Evolutionary conservation across 108 stramenopile species (phyloP).

Genomic region (Nitzschia sp.): DNA sequence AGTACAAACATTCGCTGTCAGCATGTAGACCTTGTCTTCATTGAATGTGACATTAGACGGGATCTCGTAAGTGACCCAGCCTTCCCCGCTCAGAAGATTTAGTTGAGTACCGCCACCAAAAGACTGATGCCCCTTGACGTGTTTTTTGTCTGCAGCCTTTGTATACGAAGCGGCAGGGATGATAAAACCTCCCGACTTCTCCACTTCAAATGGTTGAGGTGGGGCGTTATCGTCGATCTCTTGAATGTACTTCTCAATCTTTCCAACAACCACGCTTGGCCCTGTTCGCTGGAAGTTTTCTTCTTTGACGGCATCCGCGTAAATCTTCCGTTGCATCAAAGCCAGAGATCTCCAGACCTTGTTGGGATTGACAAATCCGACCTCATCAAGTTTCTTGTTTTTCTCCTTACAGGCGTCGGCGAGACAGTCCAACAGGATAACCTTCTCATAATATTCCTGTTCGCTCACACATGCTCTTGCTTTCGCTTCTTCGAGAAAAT

Average conservation of each 20-base stretch:
- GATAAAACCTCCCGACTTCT: constrained; percentile 21
- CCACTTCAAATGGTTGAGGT: constrained; percentile 26
- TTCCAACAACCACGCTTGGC: constrained; percentile 24
- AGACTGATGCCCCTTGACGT: constrained; percentile 25
- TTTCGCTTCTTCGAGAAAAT: constrained; percentile 35
- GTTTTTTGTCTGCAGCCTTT: constrained; percentile 21
- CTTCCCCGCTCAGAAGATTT: constrained; percentile 35
- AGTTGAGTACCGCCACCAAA: constrained; percentile 48
- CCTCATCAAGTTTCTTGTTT: constrained; percentile 27
- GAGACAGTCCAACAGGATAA: constrained; percentile 35
- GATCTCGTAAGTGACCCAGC: constrained; percentile 34
- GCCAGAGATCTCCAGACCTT: constrained; percentile 48
- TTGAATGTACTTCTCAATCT: constrained; percentile 44
- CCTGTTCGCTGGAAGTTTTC: constrained; percentile 28
- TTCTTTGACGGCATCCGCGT: constrained; percentile 21
- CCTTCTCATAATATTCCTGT: constrained; percentile 38
- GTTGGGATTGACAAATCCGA: constrained; percentile 34
- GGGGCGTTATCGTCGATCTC: constrained; percentile 25
- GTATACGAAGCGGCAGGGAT: constrained; percentile 36
- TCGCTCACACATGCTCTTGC: constrained; percentile 31
- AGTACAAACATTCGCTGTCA: constrained; percentile 37
- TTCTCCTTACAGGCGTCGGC: constrained; percentile 48
- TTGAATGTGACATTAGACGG: constrained; percentile 23
- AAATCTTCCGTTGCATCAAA: constrained; percentile 37
- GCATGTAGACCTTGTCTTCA: constrained; percentile 27